Base-by-base conservation (phyloP, 495 filamentous ascomycete genomes). In the Friedmanniomyces endolithicus region DNA sequence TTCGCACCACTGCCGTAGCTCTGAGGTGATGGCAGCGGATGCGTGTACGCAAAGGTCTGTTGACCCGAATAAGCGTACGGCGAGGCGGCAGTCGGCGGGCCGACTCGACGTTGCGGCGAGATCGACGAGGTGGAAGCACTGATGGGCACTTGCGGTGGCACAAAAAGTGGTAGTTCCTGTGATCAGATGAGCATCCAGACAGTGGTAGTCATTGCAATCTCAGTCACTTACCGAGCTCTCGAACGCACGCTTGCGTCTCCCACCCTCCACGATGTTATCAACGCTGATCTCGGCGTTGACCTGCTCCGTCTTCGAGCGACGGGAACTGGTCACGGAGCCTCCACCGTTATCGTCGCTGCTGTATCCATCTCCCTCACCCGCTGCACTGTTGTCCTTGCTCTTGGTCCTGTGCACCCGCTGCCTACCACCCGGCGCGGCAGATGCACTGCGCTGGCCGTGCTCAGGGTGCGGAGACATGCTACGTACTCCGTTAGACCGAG, bases 201-300 rank as follows among this genome's bases (percentile, higher is more conserved):
- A 6, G 2, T 53, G 56, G 29, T 55, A 52, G 45, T 22, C 37
- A 8, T 31, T 59, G 57, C 43, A 48, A 39, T 19, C 34, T 29
- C 12, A 49, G 22, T 25, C 20, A 76, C 88, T 81, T 78, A 96
- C 89, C 61, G 89, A 94, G 71, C 89, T 96, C 61, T 95, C 88
- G 67, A 98, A 98, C 58, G 92, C 86, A 65, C 88, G 81, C 76
- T 98, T 96, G 59, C 92, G 81, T 69, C 92, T 82, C 59, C 88
- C 88, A 63, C 94, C 92, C 70, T 97, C 90, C 52, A 98, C 85
- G 70, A 98, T 97, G 64, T 98, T 98, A 55, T 94, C 87, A 59
- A 95, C 78, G 68, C 90, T 96, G 64, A 98, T 98, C 54, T 97
- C 92, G 3, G 92, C 89, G 65, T 87, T 94, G 54, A 94, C 74